Evolutionary conservation across 768 basidiomycete genomes (phyloP), one percentile per base, ranked within the genome.

Genomic region (Pleurotus tuber-regium): DNA sequence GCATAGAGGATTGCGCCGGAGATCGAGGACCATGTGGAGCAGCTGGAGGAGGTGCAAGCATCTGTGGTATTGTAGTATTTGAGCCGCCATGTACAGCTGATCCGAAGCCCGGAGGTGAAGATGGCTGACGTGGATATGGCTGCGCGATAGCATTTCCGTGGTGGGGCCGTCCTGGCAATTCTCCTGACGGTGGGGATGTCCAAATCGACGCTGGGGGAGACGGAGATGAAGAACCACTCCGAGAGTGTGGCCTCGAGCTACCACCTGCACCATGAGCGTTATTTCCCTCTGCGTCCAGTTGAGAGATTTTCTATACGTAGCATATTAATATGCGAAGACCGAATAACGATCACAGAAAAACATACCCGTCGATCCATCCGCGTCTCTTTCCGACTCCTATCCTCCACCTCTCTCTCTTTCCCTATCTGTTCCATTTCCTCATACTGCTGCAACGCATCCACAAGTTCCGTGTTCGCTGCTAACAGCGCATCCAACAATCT

Each of bases 341-440:
- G 14, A 35, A 29, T n/a, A 28, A n/a, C 42, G 12, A 39, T 33
- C 35, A 38, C n/a, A 40, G 36, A 33, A 21, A 31, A 19, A 71
- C 80, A 56, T 56, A 93, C 92, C 60, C 75, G 75, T 49, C 80
- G 71, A 63, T 85, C 84, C 68, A 91, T 78, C 56, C 77, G 77
- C 2, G 71, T 75, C 35, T 92, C 87, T 56, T 75, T 82, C 60
- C 74, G 75, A 62, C 90, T 93, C 53, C 82, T 71, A 58, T 91
- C 84, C 58, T 89, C 78, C 2, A 80, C 78, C 57, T 79, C 76
- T 18, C 80, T 70, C 65, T 89, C 84, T 29, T 75, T 63, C 11
- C 78, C 89, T 14, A 92, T 74, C 18, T 84, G 74, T 55, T 85
- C 77, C 29, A 92, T 70, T 59, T 96, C 92, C 9, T 92, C 87